A percentile compares a stretch with the other conserved stretches of the same genome.
Evolutionary conservation across 164 flowering plant species (phyloP).

Genomic region (Nymphaea colorata): DNA sequence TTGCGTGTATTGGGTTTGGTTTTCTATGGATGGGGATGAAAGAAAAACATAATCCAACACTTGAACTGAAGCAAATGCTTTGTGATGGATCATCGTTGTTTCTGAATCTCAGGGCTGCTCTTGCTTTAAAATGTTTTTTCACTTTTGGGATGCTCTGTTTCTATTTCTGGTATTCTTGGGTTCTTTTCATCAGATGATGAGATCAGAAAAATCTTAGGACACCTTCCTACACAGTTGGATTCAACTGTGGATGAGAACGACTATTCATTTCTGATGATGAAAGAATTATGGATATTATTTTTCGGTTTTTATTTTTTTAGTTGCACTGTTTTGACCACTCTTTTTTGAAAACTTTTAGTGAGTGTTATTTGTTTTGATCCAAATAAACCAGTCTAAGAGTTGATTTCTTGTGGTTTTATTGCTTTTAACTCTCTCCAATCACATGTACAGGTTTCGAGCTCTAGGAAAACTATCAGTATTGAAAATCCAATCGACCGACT

Average conservation of each 20-base stretch:
- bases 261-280: slow-evolving; percentile 20
- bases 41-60: slow-evolving; percentile 2
- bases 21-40: background rate
- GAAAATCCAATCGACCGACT: too few species aligned
- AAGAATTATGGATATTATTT: too few species aligned
- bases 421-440: too few species aligned
- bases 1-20: background rate
- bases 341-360: too few species aligned
- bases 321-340: too few species aligned
- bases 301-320: too few species aligned
- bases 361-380: too few species aligned
- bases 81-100: background rate
- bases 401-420: too few species aligned
- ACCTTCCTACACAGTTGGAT: slow-evolving; percentile 29
- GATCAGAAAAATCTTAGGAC: slow-evolving; percentile 28
- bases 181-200: slow-evolving; percentile 18
- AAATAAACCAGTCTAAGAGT: too few species aligned
- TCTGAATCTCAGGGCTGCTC: background rate
- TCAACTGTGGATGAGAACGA: slow-evolving; percentile 23
- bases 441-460: too few species aligned
- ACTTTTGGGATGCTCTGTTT: background rate
- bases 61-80: background rate
- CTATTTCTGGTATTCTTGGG: background rate
- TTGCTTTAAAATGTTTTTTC: background rate
- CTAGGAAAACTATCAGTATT: too few species aligned